Percentiles rank a stretch among this genome's conserved stretches.
These are phyloP conservation scores for Juncus inflexus DNA, from an alignment of 176 grass and related monocot species.

Conservation along the genomic window DNA sequence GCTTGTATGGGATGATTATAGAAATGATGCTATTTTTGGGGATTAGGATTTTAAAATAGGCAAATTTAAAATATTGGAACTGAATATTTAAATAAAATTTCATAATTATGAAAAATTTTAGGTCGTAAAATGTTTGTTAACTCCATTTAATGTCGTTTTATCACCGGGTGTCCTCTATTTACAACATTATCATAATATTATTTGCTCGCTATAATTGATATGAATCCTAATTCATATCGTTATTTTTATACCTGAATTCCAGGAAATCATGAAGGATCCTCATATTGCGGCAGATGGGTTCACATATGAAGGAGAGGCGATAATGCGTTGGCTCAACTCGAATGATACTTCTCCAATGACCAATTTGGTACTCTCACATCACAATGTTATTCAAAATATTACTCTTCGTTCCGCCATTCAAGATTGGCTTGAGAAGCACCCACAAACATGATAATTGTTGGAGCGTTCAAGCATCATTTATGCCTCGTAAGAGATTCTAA, in stretches of 20 bases:
- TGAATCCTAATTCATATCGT: not conserved
- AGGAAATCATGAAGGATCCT: slow-evolving; percentile 60
- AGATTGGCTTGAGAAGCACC: slow-evolving; percentile 31
- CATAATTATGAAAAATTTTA: too few species aligned
- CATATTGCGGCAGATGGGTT: slow-evolving; percentile 53
- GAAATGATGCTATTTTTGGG: not conserved
- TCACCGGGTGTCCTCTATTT: not conserved
- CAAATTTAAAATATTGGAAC: too few species aligned
- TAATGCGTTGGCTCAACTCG: slow-evolving; percentile 41
- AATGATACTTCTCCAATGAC: slow-evolving; percentile 45
- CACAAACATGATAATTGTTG: not conserved
- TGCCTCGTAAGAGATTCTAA: too few species aligned
- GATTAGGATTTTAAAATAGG: too few species aligned
- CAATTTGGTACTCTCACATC: slow-evolving; percentile 32
- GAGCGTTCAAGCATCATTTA: too few species aligned
- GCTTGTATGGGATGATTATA: not conserved
- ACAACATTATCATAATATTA: not conserved
- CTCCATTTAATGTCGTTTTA: not conserved
- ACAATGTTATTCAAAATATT: slow-evolving; percentile 33
- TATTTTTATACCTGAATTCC: not conserved
- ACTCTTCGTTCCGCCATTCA: slow-evolving; percentile 45
- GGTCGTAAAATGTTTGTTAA: not conserved
- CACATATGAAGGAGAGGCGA: slow-evolving; percentile 54
- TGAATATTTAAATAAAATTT: too few species aligned
- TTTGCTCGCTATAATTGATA: not conserved